Evolutionary conservation across 2,329 filamentous ascomycete genomes (phyloP), one percentile per base, ranked within the genome.

Genomic region (Biscogniauxia sp.): DNA sequence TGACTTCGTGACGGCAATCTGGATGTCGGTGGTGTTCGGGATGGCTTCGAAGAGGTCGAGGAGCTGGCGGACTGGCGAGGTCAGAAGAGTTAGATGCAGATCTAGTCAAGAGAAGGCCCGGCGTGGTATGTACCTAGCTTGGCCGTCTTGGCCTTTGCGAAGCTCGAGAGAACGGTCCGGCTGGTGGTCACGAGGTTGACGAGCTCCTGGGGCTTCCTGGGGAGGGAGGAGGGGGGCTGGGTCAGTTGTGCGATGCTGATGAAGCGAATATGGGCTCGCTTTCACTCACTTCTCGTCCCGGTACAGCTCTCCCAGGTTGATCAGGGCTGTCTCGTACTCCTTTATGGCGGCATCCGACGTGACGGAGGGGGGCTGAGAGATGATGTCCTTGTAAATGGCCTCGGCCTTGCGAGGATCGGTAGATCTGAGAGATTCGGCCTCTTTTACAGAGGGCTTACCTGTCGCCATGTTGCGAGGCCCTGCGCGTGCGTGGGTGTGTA

Each of bases 121-220:
- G 11, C n/a, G 11, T 51, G n/a, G 5, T 32, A 64, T 88, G 67
- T 88, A 98, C 95, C 92, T 64, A 99, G 84, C 80, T 99, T 99
- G 59, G 95, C 92, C 32, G 95, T 98, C 86, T 99, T 99, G 64
- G 96, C 95, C 83, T 98, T 97, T 67, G 95, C 95, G 77, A 99
- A 98, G 66, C 92, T 95, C 61, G 94, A 97, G 67, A 99, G 88
- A 52, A 95, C 91, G 67, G 91, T 90, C 73, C 94, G 88, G 77
- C 93, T 97, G 76, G 92, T 91, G 73, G 90, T 93, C 71, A 99
- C 89, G 67, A 99, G 85, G 71, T 93, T 88, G 64, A 96, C 92
- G 62, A 99, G 87, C 72, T 96, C 91, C 73, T 95, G 83, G 70
- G 89, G 82, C 76, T 91, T 91, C 78, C 89, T 93, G 64, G 71